Base-by-base conservation (phyloP, 1,284 basidiomycete genomes). In the Cutaneotrichosporon cyanovorans region DNA sequence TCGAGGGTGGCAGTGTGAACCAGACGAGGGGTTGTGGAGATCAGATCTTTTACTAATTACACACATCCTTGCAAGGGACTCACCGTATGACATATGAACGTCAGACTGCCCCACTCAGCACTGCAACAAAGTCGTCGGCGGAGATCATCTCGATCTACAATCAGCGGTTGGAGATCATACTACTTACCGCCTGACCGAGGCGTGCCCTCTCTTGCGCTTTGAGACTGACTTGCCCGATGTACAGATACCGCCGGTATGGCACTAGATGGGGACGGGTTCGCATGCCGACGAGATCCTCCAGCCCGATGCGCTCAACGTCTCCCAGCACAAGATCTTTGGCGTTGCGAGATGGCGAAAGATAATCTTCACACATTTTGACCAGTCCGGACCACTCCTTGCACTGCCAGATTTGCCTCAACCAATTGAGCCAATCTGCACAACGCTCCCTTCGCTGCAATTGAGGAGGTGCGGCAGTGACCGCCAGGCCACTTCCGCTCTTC, bases 231-330 rank as follows among this genome's bases (percentile, higher is more conserved):
- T 52, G 47, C 5, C 60, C 63, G 10, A 68, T 50, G 47, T 60
- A 62, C 2, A 68, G 35, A 33, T 53, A 66, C 12, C 62, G 50
- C 25, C 60, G 49, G 43, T 64, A 65, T 12, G 58, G 57, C 9
- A 60, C 36, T 1, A 60, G 14, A 44, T 66, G 56, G 6, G 61
- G 60, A 33, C 57, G 42, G 10, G 40, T 38, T 19, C 57, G 46
- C 59, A 68, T 63, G 5, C 21, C 47, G 10, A 36, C 40, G 18
- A 65, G 34, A 47, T 66, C 66, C n/a, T 43, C 40, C 14, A 63
- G 18, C 19, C 59, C 60, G 0, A 34, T 42, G 23, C 22, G 19
- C 38, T 65, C 59, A 18, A 62, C 47, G 21, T 53, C 47, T n/a
- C 39, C 32, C 16, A 55, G 36, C 6, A 37, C 28, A 22, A 56